Percentiles rank a stretch among this genome's conserved stretches.
Evolutionary conservation across 768 basidiomycete genomes (phyloP).

Genomic region (Suillus subalutaceus): DNA sequence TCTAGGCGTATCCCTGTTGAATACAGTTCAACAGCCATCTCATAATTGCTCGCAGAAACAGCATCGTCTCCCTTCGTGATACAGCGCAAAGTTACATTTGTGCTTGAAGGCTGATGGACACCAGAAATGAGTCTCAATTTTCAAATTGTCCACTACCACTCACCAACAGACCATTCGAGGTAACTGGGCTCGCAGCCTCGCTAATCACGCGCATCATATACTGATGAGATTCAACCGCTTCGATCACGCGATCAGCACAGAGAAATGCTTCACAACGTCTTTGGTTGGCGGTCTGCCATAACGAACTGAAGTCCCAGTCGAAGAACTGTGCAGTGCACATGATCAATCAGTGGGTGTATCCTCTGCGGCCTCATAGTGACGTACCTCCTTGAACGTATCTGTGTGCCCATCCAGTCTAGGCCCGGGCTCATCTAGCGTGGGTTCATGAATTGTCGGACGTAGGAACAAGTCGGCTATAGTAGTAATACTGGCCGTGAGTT

Average conservation of each 20-base stretch:
- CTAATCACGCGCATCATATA: not conserved
- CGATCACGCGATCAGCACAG: not conserved
- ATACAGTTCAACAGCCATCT: not conserved
- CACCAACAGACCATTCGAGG: not conserved
- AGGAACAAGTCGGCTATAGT: not conserved
- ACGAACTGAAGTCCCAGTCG: not conserved
- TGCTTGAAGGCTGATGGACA: not conserved
- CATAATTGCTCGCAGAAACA: not conserved
- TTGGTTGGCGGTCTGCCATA: not conserved
- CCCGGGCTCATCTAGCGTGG: too few species aligned
- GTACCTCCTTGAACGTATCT: not conserved
- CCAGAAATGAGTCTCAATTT: not conserved
- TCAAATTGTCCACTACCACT: not conserved
- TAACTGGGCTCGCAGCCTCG: not conserved
- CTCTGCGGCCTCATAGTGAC: not conserved
- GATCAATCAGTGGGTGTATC: not conserved
- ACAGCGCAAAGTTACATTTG: not conserved
- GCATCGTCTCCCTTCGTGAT: not conserved
- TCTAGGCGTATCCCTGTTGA: not conserved
- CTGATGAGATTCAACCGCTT: not conserved
- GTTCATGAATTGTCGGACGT: too few species aligned
- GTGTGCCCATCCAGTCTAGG: not conserved
- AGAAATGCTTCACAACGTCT: not conserved
- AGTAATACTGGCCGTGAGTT: not conserved
- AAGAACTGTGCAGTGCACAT: not conserved